phyloP scores from a whole-genome alignment of 176 grass and related monocot species.

The Oryza brachyantha region DNA sequence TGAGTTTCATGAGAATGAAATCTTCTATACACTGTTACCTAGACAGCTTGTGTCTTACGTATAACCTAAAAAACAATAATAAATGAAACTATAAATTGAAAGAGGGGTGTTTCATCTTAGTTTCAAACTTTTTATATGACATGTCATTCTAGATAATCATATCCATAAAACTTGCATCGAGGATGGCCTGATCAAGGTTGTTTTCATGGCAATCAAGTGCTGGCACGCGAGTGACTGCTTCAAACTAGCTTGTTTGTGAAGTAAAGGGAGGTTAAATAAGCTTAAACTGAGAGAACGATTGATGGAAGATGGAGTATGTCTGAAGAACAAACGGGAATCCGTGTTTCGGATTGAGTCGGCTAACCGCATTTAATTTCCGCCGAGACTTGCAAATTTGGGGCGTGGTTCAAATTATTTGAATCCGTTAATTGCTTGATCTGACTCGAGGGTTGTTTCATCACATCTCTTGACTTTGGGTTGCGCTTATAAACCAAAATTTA shows the following conservation, averaged over 20 bases:
- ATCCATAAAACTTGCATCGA: too few species aligned
- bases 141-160: too few species aligned
- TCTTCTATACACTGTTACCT: too few species aligned
- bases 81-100: too few species aligned
- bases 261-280: not conserved
- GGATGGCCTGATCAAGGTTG: not conserved
- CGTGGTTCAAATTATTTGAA: not conserved
- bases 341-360: not conserved
- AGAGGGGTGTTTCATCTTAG: too few species aligned
- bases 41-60: too few species aligned
- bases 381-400: not conserved
- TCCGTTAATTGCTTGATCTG: not conserved
- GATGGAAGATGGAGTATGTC: not conserved
- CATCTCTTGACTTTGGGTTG: too few species aligned
- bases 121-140: too few species aligned
- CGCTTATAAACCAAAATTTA: too few species aligned
- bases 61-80: too few species aligned
- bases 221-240: not conserved
- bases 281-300: not conserved
- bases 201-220: not conserved
- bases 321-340: not conserved
- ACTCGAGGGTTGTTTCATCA: not conserved
- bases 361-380: not conserved
- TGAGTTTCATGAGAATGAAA: too few species aligned
- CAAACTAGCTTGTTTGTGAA: not conserved